Evolutionary conservation across 306 rosid genomes (phyloP), one percentile per base, ranked within the genome.

Genomic region (Begonia fuchsioides): DNA sequence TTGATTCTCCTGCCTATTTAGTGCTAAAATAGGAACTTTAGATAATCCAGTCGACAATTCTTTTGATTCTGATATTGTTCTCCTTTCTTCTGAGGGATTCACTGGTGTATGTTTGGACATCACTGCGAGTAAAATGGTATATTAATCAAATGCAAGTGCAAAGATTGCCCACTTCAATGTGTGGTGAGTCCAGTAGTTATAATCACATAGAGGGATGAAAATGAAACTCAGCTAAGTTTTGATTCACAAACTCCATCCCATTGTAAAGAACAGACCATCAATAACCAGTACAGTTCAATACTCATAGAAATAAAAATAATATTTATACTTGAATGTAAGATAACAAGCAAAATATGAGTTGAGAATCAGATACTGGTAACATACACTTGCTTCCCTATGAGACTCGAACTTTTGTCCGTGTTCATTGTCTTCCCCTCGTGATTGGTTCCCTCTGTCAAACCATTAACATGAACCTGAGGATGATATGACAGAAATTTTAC

Each of bases 371-470:
- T 39, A 60, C 12, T 56, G 56, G 39, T 54, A 52, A 73, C 87
- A 55, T 73, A 87, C 83, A 58, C 10, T 63, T 62, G 65, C 68
- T 55, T 56, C 72, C 52, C 39, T 51, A 26, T 46, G 51, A 63
- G 65, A 57, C 68, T 60, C 81, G 45, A 64, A 55, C 68, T 67
- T 78, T 55, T 71, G 57, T 50, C 51, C 44, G 40, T 44, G 44
- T 57, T 59, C 72, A 66, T 65, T 71, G 47, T 50, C 60, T 61
- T 71, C 65, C 68, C 58, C 58, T 49, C 59, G 65, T 43, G 67
- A 60, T 41, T 58, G 44, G 59, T 55, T 68, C 69, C 73, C 80
- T 63, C 79, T 73, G 87, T 72, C 73, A 67, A 69, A 71, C 35
- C 60, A 68, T 58, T 66, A 58, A 59, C 55, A 64, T 48, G 39